phyloP scores from a whole-genome alignment of 73 alveolate genomes.

The Uronychia binucleata region DNA sequence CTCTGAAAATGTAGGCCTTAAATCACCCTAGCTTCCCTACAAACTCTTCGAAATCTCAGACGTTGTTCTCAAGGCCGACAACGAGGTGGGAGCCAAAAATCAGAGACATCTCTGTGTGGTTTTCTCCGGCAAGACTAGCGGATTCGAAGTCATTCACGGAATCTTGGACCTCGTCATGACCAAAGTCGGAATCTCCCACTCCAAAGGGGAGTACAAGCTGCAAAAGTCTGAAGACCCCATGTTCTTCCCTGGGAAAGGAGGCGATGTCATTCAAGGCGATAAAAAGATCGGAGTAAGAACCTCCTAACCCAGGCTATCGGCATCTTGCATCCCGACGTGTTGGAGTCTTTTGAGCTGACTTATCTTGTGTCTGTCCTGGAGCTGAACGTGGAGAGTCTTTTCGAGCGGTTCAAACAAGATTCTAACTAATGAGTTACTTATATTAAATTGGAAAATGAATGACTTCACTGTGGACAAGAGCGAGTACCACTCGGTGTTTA shows the following conservation, averaged over 20 bases:
- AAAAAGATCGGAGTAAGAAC: constrained; percentile 72
- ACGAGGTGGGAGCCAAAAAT: constrained; percentile 89
- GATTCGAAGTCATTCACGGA: constrained; percentile 94
- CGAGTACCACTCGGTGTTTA: constrained; percentile 47
- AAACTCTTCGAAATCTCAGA: constrained; percentile 93
- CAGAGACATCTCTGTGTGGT: constrained; percentile 84
- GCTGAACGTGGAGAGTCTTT: constrained; percentile 74
- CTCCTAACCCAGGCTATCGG: constrained; percentile 62
- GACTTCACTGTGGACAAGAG: constrained; percentile 40
- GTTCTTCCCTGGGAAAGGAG: constrained; percentile 92
- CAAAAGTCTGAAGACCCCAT: constrained; percentile 69
- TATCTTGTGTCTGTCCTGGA: constrained; percentile 93
- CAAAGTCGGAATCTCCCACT: constrained; percentile 76
- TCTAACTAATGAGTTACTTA: neutral
- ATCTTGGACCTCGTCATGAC: constrained; percentile 92
- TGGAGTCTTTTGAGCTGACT: constrained; percentile 83
- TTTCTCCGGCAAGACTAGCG: constrained; percentile 68
- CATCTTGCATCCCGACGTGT: constrained; percentile 94
- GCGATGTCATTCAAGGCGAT: constrained; percentile 80
- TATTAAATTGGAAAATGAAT: constrained; percentile 6
- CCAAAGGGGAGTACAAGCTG: constrained; percentile 54
- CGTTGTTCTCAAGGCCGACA: constrained; percentile 81
- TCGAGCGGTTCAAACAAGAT: constrained; percentile 10
- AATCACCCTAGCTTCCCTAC: constrained; percentile 81
- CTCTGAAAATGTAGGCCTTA: constrained; percentile 25